phyloP scores from a whole-genome alignment of 108 stramenopile genomes.

The Cyclotella atomus region DNA sequence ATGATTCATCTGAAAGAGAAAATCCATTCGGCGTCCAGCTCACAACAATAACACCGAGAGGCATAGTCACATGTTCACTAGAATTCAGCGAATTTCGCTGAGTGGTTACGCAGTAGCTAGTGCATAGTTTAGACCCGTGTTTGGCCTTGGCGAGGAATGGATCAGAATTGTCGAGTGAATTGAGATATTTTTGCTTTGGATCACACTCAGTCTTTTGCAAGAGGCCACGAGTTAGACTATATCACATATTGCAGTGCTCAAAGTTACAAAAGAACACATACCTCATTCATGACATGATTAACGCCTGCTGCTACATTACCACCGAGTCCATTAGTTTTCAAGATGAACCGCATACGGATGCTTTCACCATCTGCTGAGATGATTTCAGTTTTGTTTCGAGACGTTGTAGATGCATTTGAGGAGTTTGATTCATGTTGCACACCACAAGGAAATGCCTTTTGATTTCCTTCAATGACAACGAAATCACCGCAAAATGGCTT shows the following conservation, averaged over 20 bases:
- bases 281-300: constrained; percentile 57
- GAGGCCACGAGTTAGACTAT: background rate
- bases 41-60: constrained; percentile 65
- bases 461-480: constrained; percentile 24
- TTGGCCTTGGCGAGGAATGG: constrained; percentile 15
- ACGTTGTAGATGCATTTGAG: constrained; percentile 6
- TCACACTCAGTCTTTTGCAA: constrained; percentile 15
- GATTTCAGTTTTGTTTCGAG: constrained; percentile 15
- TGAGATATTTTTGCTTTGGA: constrained; percentile 19
- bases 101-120: constrained; percentile 54
- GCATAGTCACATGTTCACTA: constrained; percentile 34
- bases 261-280: constrained; percentile 21
- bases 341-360: constrained; percentile 49
- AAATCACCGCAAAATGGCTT: constrained; percentile 66
- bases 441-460: constrained; percentile 61
- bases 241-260: no score
- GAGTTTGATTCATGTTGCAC: constrained; percentile 65
- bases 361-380: constrained; percentile 63
- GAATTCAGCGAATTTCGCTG: constrained; percentile 29
- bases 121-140: constrained; percentile 56
- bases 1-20: constrained; percentile 31
- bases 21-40: constrained; percentile 68
- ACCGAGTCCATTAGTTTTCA: constrained; percentile 49
- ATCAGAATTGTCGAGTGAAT: constrained; percentile 17
- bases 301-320: constrained; percentile 51